Base-by-base conservation (phyloP, 176 grass and related monocot genomes). In the Pharus latifolius region DNA sequence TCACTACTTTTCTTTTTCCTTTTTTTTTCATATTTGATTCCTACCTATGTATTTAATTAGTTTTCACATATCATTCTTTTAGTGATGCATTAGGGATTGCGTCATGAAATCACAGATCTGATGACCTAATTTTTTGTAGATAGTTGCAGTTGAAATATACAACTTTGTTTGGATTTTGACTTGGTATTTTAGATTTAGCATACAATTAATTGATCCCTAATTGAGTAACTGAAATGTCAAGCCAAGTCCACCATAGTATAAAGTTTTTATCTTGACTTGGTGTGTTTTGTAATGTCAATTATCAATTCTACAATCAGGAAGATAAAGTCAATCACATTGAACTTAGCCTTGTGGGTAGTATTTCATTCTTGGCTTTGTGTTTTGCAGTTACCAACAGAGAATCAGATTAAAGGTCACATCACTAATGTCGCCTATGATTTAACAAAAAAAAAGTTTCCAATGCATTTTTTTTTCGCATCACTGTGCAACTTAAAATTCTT, bases 251-350 rank as follows among this genome's bases (percentile, higher is more conserved):
- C 17, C 17, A 18, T 53, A 55, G 22, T 69, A 46, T 79, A 61
- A 31, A 55, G 8, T 40, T 80, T 38, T 10, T 69, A 37, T 37
- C 35, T 74, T 63, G 54, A 69, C 63, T 31, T 22, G 53, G 46
- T 61, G 46, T 61, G 45, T 3, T 22, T 9, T 53, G 17, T 55
- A 42, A 28, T 50, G 65, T 20, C 0, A 56, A 41, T 51, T 72
- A 51, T 19, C 79, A 65, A n/a, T 65, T 56, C 29, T 63, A 47
- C 56, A 85, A 30, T 78, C 10, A 35, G 18, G 43, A 29, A 15
- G 13, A 50, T 56, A 76, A 20, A 57, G 72, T 78, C 73, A 85
- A 78, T 49, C 43, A 45, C 29, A 77, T 27, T 55, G 54, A 56
- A 56, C 16, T 67, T 28, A 27, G 72, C 17, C 63, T 72, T 47